A percentile compares a stretch with the other conserved stretches of the same genome.
These are phyloP conservation scores for Cryptococcus sp. DNA, from an alignment of 1,284 basidiomycete genomes.

Conservation along the genomic window DNA sequence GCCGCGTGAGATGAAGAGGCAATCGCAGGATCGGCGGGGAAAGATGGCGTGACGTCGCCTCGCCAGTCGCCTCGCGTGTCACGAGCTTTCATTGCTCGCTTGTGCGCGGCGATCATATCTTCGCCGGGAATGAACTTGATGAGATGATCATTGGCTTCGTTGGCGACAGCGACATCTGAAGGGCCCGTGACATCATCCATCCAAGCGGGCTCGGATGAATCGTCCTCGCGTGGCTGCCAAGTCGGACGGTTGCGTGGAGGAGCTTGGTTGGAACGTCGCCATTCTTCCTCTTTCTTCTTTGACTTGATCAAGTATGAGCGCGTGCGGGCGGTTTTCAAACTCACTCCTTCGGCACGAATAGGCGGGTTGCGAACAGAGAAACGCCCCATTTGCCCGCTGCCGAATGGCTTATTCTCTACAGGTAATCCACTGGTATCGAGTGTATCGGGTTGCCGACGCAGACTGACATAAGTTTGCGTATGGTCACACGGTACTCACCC, in stretches of 20 bases:
- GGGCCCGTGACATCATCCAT: conserved; percentile 38
- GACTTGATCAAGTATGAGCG: conserved; percentile 2
- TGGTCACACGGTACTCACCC: conserved; percentile 26
- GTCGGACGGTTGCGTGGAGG: conserved; percentile 3
- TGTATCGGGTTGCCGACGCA: conserved; percentile 27
- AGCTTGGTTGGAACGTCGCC: conserved; percentile 11
- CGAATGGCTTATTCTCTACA: conserved; percentile 8
- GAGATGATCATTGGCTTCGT: conserved; percentile 25
- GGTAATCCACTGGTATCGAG: conserved; percentile 9
- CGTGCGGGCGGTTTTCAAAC: background rate
- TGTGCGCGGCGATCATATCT: conserved; percentile 50
- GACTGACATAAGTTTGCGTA: conserved; percentile 12
- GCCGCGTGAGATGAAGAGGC: conserved; percentile 16
- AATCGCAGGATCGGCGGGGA: conserved; percentile 20
- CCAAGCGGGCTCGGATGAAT: conserved; percentile 46
- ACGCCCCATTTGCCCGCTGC: conserved; percentile 37
- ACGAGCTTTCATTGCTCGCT: conserved; percentile 38
- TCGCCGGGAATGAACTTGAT: conserved; percentile 45
- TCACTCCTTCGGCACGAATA: conserved; percentile 32
- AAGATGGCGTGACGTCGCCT: conserved; percentile 16
- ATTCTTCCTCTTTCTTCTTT: conserved; percentile 21
- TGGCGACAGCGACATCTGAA: conserved; percentile 34
- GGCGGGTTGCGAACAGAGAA: conserved; percentile 31
- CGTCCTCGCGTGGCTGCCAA: conserved; percentile 26
- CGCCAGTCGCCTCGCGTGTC: conserved; percentile 19